These are phyloP conservation scores for Xylariales sp. DNA, from an alignment of 2,329 filamentous ascomycete genomes.

Conservation along the genomic window DNA sequence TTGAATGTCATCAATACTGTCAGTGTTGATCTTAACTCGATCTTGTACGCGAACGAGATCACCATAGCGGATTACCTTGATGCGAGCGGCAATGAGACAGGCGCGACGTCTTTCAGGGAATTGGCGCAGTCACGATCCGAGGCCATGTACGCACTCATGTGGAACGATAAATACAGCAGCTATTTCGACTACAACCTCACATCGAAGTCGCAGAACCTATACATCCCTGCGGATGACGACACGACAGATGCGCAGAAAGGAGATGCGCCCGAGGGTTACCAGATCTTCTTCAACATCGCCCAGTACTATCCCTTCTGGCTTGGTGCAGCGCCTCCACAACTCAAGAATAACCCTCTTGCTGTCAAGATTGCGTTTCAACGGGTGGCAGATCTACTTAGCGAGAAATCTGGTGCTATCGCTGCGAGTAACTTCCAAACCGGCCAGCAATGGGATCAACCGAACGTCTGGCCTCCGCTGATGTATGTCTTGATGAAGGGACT, in stretches of 20 bases:
- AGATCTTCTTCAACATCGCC: slow-evolving; percentile 52
- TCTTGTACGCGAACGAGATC: slow-evolving; percentile 62
- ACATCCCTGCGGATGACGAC: slow-evolving; percentile 44
- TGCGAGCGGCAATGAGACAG: slow-evolving; percentile 43
- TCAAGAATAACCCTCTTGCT: slow-evolving; percentile 55
- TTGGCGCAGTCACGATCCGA: slow-evolving; percentile 49
- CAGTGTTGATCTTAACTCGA: slow-evolving; percentile 64
- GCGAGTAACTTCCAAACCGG: slow-evolving; percentile 57
- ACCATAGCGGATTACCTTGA: slow-evolving; percentile 52
- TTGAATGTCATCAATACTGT: slow-evolving; percentile 56
- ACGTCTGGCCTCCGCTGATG: slow-evolving; percentile 65
- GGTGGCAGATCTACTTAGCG: slow-evolving; percentile 47
- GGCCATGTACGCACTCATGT: slow-evolving; percentile 60
- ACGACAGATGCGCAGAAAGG: slow-evolving; percentile 35
- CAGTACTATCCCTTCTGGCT: slow-evolving; percentile 69
- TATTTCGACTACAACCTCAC: slow-evolving; percentile 70
- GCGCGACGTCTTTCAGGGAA: slow-evolving; percentile 43
- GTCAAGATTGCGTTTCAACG: slow-evolving; percentile 50
- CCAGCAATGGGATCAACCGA: slow-evolving; percentile 68
- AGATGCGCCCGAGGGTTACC: slow-evolving; percentile 47
- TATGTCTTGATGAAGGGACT: slow-evolving; percentile 60
- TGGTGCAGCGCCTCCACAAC: slow-evolving; percentile 52
- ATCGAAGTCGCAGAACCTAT: slow-evolving; percentile 50
- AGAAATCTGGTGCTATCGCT: slow-evolving; percentile 51
- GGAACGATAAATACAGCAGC: slow-evolving; percentile 57